Evolutionary conservation across 139 green algal genomes (phyloP).

Genomic region (Nannochloris sp.): DNA sequence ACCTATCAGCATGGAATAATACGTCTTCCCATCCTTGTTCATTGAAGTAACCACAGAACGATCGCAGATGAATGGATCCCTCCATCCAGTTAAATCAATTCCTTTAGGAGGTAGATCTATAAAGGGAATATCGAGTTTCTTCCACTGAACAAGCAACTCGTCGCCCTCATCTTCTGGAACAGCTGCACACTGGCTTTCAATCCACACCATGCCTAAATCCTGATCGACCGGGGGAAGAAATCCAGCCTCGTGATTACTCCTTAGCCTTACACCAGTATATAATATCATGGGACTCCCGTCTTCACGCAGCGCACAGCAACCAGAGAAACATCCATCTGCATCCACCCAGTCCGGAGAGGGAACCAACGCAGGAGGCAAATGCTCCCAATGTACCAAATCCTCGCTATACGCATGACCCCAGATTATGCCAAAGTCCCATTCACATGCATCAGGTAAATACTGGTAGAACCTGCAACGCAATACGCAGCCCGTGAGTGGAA

Average conservation of each 20-base stretch:
- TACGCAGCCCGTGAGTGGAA: not conserved
- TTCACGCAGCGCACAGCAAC: constrained; percentile 45
- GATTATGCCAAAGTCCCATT: constrained; percentile 73
- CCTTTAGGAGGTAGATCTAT: constrained; percentile 52
- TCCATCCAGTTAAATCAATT: constrained; percentile 63
- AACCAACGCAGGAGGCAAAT: constrained; percentile 57
- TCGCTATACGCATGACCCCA: constrained; percentile 70
- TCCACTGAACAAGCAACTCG: constrained; percentile 47
- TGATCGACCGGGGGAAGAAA: constrained; percentile 28
- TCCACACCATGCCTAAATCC: constrained; percentile 60
- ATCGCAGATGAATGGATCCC: constrained; percentile 70
- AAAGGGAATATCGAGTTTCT: constrained; percentile 54
- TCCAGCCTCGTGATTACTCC: constrained; percentile 40
- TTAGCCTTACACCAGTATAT: constrained; percentile 67
- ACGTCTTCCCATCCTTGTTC: not conserved
- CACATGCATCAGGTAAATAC: constrained; percentile 48
- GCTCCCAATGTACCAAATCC: constrained; percentile 63
- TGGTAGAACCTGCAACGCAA: constrained; percentile 65
- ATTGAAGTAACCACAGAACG: not conserved
- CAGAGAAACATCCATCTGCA: constrained; percentile 76
- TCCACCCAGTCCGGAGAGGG: constrained; percentile 56
- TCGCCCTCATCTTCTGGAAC: constrained; percentile 43
- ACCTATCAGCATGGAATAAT: constrained; percentile 69
- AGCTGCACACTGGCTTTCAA: constrained; percentile 68
- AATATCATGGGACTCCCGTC: constrained; percentile 50